These are phyloP conservation scores for Neltuma alba DNA, from an alignment of 306 rosid genomes.

Conservation along the genomic window DNA sequence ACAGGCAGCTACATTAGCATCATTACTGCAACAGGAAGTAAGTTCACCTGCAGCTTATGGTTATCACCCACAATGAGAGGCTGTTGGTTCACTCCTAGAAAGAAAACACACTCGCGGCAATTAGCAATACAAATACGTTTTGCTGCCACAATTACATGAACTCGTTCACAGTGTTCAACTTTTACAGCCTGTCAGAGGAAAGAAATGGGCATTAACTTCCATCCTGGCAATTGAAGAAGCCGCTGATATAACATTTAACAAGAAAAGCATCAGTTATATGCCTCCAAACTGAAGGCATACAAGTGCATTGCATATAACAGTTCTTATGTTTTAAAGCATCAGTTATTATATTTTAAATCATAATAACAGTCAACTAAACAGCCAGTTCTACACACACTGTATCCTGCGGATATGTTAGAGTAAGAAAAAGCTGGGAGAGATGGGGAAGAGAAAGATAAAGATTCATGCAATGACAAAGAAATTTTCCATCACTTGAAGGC, in stretches of 20 bases:
- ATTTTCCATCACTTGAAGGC: conserved; percentile 21
- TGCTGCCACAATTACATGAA: conserved; percentile 89
- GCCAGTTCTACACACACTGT: not conserved
- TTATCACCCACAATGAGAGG: conserved; percentile 79
- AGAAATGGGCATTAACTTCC: conserved; percentile 32
- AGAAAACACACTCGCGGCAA: conserved; percentile 83
- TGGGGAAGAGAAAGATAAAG: not conserved
- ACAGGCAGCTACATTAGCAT: conserved; percentile 9
- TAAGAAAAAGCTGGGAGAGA: not conserved
- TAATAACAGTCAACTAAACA: conserved; percentile 5
- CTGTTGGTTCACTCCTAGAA: conserved; percentile 75
- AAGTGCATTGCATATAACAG: not conserved
- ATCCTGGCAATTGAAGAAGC: conserved; percentile 27
- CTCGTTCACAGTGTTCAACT: conserved; percentile 98
- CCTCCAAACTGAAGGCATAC: not conserved
- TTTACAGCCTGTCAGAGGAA: conserved; percentile 78
- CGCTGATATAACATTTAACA: conserved; percentile 10
- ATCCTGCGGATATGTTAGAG: not conserved
- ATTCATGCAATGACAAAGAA: conserved; percentile 18
- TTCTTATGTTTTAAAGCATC: too few relatives aligned
- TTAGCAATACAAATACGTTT: conserved; percentile 94
- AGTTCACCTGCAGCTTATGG: conserved; percentile 84
- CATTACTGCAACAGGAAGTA: conserved; percentile 26
- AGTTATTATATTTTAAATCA: not conserved
- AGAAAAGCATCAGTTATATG: conserved; percentile 26